phyloP scores from a whole-genome alignment of 176 grass and related monocot species.

The Hordeum vulgare region MorexV3_pseudomolecules_assembly NC_058519.1:633556781-633557280 shows the following conservation, averaged over 20 bases:
- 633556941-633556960: too few species aligned
- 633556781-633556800: too few species aligned
- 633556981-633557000: too few species aligned
- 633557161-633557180: not conserved
- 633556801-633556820: too few species aligned
- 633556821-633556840: too few species aligned
- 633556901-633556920: too few species aligned
- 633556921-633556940: too few species aligned
- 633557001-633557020: not conserved
- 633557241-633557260: not conserved
- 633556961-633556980: too few species aligned
- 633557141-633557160: not conserved
- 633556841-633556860: too few species aligned
- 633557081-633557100: not conserved
- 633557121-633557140: not conserved
- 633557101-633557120: not conserved
- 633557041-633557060: not conserved
- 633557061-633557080: not conserved
- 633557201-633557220: not conserved
- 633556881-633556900: too few species aligned
- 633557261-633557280: not conserved
- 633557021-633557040: not conserved
- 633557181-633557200: slow-evolving; percentile 14
- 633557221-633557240: not conserved
- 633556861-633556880: too few species aligned